A percentile compares a stretch with the other conserved stretches of the same genome.
Conservation (phyloP, 805 yeast genomes). For the Pichia manshurica region DNA sequence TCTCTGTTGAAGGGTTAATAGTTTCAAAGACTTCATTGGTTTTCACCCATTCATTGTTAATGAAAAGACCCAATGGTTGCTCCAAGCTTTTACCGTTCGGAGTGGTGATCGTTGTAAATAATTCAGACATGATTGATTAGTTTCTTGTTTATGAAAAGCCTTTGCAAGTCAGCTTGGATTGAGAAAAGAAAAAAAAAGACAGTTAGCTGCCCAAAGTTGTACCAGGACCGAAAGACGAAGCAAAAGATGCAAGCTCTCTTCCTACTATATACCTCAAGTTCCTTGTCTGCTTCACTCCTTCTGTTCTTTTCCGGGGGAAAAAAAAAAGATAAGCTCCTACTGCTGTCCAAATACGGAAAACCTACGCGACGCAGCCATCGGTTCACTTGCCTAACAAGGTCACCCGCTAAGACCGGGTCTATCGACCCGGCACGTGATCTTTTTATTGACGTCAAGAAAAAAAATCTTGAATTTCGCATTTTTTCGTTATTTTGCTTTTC, state of each 20-base stretch:
- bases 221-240: too few species aligned
- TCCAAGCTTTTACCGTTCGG: constrained; percentile 29
- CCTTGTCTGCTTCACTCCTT: too few species aligned
- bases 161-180: not conserved
- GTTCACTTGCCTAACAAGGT: not conserved
- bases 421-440: not conserved
- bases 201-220: too few species aligned
- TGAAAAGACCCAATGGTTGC: constrained; percentile 49
- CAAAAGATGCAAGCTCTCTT: too few species aligned
- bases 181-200: not conserved
- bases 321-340: too few species aligned
- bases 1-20: constrained; percentile 44
- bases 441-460: too few species aligned
- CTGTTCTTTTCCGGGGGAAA: too few species aligned
- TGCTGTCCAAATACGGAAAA: too few species aligned
- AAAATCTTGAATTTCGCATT: not conserved
- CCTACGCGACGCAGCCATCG: too few species aligned
- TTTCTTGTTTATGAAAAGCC: not conserved
- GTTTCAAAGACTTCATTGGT: constrained; percentile 24
- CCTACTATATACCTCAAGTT: too few species aligned
- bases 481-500: not conserved
- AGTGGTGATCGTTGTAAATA: constrained; percentile 25
- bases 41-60: constrained; percentile 47
- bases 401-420: not conserved
- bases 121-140: constrained; percentile 11